Evolutionary conservation across 768 basidiomycete species (phyloP), one percentile per base, ranked within the genome.

Genomic region (Suillus sp.): DNA sequence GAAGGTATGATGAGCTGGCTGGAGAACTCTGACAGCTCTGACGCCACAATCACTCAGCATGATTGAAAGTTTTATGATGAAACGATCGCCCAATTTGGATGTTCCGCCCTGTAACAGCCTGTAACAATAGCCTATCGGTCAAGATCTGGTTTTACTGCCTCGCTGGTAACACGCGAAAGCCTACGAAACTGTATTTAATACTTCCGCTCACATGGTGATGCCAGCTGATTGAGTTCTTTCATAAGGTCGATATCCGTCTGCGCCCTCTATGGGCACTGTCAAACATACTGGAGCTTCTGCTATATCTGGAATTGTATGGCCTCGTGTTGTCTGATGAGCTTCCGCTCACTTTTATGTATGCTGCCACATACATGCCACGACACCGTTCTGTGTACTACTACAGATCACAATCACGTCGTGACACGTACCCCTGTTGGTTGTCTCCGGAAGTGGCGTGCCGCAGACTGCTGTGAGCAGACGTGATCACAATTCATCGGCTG

Each of bases 331-430:
- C 32, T 20, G 18, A 34, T 37, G 22, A 55, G 8, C 27, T 9
- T 27, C 47, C 30, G 18, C 27, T 1, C 30, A 38, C 25, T 20
- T 27, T 27, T 20, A 25, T 56, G 55, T 11, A 27, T 18, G 25
- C 22, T 56, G 55, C 35, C 55, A 56, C 55, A 56, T 38, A 4
- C 37, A 38, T 57, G 55, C 55, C 55, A 57, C 55, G 55, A 27
- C 55, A 56, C 25, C 9, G 35, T 18, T 27, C 16, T 27, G 55
- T 27, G 25, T 20, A 27, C 8, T 56, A 8, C 53, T 22, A 9
- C 22, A 38, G 2, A 27, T 32, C 13, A 5, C 37, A 38, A 40
- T 8, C 9, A 18, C 18, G 2, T 57, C 20, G 25, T 40, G 56
- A 57, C 56, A 57, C 56, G 38, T 57, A 7, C 18, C 25, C 25